Evolutionary conservation across 2,329 filamentous ascomycete species (phyloP), one percentile per base, ranked within the genome.

Genomic region (Cladophialophora psammophila): DNA sequence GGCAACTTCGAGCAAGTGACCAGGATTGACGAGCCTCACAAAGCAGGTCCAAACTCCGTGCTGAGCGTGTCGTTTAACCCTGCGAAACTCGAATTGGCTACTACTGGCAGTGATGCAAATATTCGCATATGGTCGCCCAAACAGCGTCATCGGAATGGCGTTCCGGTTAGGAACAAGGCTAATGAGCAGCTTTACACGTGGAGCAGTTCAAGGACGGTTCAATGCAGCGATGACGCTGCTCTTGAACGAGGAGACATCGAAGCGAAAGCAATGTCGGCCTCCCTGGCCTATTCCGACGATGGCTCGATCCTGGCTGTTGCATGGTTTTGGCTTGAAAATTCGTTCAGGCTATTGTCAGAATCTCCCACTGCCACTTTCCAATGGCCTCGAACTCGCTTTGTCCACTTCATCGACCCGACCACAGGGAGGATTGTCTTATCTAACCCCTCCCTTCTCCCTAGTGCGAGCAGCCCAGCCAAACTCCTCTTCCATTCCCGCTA

Each of bases 111-210:
- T 63, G 94, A 99, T 76, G 89, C 89, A 10, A 81, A 87, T 26
- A 86, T 96, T 42, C 88, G 92, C 45, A 82, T 95, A 56, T 99
- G 95, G 95, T 86, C 86, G n/a, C 88, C 91, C 10, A 91, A 87
- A 77, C 84, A 86, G 5, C 86, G 91, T 54, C 85, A 88, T 69
- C 87, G 88, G 56, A 87, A 91, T 72, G 92, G 91, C 13, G 68
- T 74, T 35, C 67, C 63, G 20, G 72, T 52, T 65, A 76, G 65
- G 70, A 87, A 85, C 61, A 83, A 81, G 15, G 81, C 83, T 32
- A 85, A 85, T 10, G 82, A 85, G n/a, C 83, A 86, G 26, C 78
- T 92, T 13, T 85, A 90, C 64, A 91, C 87, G 66, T 97, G 94
- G 94, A 85, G 84, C 58, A 93, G 91, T 74, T 85, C 88, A 36